Percentiles rank a stretch among this genome's conserved stretches.
Evolutionary conservation across 768 basidiomycete species (phyloP).

Genomic region (Tricholoma sp.): DNA sequence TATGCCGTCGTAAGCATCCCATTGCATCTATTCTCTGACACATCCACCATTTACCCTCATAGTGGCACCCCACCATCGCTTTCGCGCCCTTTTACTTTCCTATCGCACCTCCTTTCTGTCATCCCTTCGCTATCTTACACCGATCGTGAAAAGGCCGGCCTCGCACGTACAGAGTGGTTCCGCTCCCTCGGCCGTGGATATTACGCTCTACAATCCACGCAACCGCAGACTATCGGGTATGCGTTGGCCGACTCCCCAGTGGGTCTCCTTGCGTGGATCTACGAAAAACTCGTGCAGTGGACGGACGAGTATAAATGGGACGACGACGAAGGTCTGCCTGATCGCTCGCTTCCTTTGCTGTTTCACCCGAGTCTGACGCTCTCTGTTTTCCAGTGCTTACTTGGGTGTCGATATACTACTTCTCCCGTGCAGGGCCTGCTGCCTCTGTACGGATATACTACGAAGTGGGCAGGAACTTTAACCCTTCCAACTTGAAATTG

Average conservation of each 20-base stretch:
- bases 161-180: too few species aligned
- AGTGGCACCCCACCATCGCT: too few species aligned
- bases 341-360: too few species aligned
- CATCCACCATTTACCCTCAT: too few species aligned
- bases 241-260: constrained; percentile 42
- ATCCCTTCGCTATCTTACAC: too few species aligned
- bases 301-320: constrained; percentile 54
- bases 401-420: constrained; percentile 57
- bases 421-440: constrained; percentile 53
- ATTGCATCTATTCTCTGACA: too few species aligned
- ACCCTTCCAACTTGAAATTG: too few species aligned
- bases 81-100: constrained; percentile 17
- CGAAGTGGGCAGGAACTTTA: too few species aligned
- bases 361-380: too few species aligned
- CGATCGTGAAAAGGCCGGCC: too few species aligned
- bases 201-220: constrained; percentile 42
- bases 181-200: too few species aligned
- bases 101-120: constrained; percentile 24
- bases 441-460: constrained; percentile 43
- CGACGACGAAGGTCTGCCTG: constrained; percentile 58
- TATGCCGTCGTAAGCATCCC: constrained; percentile 30
- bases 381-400: too few species aligned
- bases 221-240: constrained; percentile 52
- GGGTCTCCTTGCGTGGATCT: constrained; percentile 44
- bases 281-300: constrained; percentile 44